Evolutionary conservation across 495 filamentous ascomycete species (phyloP), one percentile per base, ranked within the genome.

Genomic region (Neurospora pannonica): DNA sequence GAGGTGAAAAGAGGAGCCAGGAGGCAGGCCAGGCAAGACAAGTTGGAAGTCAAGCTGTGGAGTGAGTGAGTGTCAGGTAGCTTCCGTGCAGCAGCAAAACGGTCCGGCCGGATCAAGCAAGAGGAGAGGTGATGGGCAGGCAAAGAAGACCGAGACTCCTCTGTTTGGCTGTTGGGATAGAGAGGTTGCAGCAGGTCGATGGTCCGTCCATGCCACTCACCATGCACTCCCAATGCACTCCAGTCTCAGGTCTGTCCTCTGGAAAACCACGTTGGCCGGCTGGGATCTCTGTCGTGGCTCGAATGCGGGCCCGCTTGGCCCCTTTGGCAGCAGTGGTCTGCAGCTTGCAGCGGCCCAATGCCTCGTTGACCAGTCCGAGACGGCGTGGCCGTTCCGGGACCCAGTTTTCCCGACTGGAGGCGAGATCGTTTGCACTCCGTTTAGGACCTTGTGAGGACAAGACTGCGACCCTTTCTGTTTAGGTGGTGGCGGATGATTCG

Each of bases 281-380:
- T 78, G 78, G 80, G 78, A 70, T 75, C 76, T 76, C 77, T 89
- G 87, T 89, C 87, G 87, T 89, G 87, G 87, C 87, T 89, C 87
- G 85, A 88, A 86, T 89, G 84, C 86, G 79, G 83, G 81, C 82
- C 54, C 54, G 54, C 54, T 67, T 67, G 54, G 54, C 54, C 54
- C 54, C 84, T 82, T 75, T 84, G 82, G 82, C 83, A 82, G 82
- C 81, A 82, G 79, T 81, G 81, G 82, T 81, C 80, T 85, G 85
- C 85, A 85, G 85, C 79, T 71, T 85, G 84, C 85, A 85, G 79
- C 83, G 83, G 84, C 84, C 85, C 84, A 86, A 86, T 86, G 74
- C 70, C 62, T 71, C 70, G 46, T 78, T 79, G 76, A 81, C 83
- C 83, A 84, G 80, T 84, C 82, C 81, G 77, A 75, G 79, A 78